Base-by-base conservation (phyloP, 805 yeast species). In the Ogataea salicorniae region DNA sequence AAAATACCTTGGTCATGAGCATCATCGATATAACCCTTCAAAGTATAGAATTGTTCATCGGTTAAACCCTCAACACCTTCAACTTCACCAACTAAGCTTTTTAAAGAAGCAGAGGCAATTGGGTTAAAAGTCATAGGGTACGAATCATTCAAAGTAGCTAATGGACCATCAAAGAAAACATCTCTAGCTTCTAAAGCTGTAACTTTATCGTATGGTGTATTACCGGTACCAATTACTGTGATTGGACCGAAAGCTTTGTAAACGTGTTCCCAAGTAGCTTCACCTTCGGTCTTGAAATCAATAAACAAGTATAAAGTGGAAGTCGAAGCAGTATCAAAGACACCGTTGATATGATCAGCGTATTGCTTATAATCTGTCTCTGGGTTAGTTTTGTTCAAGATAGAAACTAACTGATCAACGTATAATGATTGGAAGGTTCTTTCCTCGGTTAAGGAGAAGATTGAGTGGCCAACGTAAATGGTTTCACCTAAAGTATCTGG, bases 181-280 rank as follows among this genome's bases (percentile, higher is more conserved):
- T 72, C 70, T 41, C 70, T 56, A 34, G 57, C 41, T 11, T 51
- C 34, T 34, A 55, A 57, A 17, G 46, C 46, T 11, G 51, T 31
- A 35, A 75, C 68, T 20, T 56, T 48, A 16, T 68, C 75, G 37
- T 64, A 56, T 1, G 90, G 89, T 29, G 77, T 71, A 55, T 80
- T 74, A 1, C 94, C 94, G 0, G 90, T 84, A 31, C 83, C 72
- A 6, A 84, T 73, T 5, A 84, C 69, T 0, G 86, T 76, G 9
- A 86, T 47, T 5, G 89, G 88, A 1, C 83, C 83, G 42, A 84
- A 69, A 16, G 73, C 69, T 8, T 66, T 61, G 51, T 70, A 65
- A 34, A 86, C 64, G 18, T 68, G 61, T 1, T 66, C 62, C 61
- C 77, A 83, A 0, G 82, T 75, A 2, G 68, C 69, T 20, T 66